These are phyloP conservation scores for Nemania sp. DNA, from an alignment of 2,329 filamentous ascomycete species.

Conservation along the genomic window DNA sequence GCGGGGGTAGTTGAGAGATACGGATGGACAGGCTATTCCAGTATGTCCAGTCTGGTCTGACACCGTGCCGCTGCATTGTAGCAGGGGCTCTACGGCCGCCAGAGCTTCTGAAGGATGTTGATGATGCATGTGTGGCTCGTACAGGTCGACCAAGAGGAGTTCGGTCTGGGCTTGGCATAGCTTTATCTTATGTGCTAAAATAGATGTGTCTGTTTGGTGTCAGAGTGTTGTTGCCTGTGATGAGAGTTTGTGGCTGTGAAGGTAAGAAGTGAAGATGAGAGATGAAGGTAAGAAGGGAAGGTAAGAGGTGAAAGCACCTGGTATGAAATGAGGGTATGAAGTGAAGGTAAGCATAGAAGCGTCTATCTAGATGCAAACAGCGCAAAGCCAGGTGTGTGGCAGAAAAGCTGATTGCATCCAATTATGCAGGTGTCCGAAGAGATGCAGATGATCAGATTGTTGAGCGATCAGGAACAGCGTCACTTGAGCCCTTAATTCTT, in stretches of 20 bases:
- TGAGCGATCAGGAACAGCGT: too few relatives aligned
- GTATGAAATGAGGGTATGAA: neutral
- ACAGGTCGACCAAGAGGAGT: neutral
- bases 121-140: neutral
- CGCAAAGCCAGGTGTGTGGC: neutral
- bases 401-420: neutral
- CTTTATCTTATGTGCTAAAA: neutral
- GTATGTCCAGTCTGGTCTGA: conserved; percentile 31
- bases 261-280: too few relatives aligned
- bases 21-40: conserved; percentile 31
- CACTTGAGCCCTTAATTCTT: too few relatives aligned
- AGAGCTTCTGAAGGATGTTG: neutral
- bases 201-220: neutral
- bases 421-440: neutral
- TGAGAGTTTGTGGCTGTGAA: neutral
- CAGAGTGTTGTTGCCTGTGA: neutral
- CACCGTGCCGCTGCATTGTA: conserved; percentile 1
- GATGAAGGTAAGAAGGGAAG: neutral
- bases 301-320: too few relatives aligned
- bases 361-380: too few relatives aligned
- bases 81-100: neutral
- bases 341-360: neutral
- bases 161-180: neutral
- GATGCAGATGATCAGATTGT: neutral
- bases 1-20: conserved; percentile 21